These are phyloP conservation scores for Lipomyces mesembrius DNA, from an alignment of 805 yeast genomes.

Conservation along the genomic window DNA sequence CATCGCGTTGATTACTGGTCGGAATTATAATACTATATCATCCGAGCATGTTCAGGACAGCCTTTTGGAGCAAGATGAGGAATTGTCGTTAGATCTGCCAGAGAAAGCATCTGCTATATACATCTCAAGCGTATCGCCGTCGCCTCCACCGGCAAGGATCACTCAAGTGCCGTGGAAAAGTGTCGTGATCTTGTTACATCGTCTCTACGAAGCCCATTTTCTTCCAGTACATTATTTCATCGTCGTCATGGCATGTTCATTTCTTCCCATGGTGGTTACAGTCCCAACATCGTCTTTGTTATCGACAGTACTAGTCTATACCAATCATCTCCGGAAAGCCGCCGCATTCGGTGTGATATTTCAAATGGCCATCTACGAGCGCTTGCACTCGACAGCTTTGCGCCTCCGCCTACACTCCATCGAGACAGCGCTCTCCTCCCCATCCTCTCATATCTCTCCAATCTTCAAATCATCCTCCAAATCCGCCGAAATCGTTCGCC, in stretches of 20 bases:
- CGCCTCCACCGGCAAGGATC: neutral
- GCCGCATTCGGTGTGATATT: conserved; percentile 30
- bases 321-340: conserved; percentile 28
- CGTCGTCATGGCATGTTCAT: conserved; percentile 31
- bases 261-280: conserved; percentile 10
- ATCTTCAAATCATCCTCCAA: neutral
- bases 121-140: neutral
- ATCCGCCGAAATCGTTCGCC: conserved; percentile 3
- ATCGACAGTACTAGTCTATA: conserved; percentile 13
- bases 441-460: neutral
- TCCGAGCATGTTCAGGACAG: neutral
- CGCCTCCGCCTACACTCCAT: conserved; percentile 14
- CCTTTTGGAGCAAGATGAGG: neutral
- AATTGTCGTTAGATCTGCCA: neutral
- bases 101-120: conserved; percentile 2
- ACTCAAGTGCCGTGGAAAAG: conserved; percentile 19
- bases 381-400: conserved; percentile 26
- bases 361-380: conserved; percentile 34
- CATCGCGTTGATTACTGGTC: conserved; percentile 3
- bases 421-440: neutral
- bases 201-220: conserved; percentile 39
- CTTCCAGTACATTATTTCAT: conserved; percentile 37
- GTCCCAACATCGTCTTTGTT: conserved; percentile 5
- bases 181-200: conserved; percentile 23
- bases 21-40: neutral